Base-by-base conservation (phyloP, 805 yeast genomes). In the Kodamaea leandrae region DNA sequence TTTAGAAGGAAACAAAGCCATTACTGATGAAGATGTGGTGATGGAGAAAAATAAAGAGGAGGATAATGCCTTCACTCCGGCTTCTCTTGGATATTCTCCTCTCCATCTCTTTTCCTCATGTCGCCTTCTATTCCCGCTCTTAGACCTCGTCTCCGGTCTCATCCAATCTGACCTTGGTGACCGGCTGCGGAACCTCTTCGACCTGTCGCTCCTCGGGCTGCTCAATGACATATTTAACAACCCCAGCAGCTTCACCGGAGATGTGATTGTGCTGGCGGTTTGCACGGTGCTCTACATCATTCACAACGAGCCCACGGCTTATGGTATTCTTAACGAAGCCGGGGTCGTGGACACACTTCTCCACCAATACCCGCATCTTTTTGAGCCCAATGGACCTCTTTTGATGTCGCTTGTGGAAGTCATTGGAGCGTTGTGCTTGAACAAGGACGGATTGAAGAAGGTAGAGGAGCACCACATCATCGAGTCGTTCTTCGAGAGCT, bases 261-360 rank as follows among this genome's bases (percentile, higher is more conserved):
- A 78, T 12, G 60, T 86, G 10, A 58, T 86, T 10, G 68, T 86
- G 0, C 68, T 77, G 16, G 74, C 86, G 0, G 58, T 90, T 26
- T 82, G 79, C 45, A 75, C 82, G 9, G 72, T 88, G 15, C 75
- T 83, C 29, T 74, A 75, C 9, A 86, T 88, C 44, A 80, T 90
- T 20, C 91, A 90, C 56, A 85, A 83, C 49, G 97, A 91, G 53
- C 96, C 97, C 6, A 88, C 96, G 0, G 86, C 96, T 3, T 90
- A 75, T 53, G 74, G 84, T 2, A 81, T 90, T 30, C 69, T 90
- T 49, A 81, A 78, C 29, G 98, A 90, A 57, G 83, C 95, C 0
- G 77, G 78, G 0, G 78, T 86, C 1, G 78, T 90, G 26, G 83
- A 83, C 35, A 66, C 77, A 2, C 71, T 89, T 26, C 58, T 89